These are phyloP conservation scores for Aureobasidium melanogenum DNA, from an alignment of 2,329 filamentous ascomycete species.

Conservation along the genomic window DNA sequence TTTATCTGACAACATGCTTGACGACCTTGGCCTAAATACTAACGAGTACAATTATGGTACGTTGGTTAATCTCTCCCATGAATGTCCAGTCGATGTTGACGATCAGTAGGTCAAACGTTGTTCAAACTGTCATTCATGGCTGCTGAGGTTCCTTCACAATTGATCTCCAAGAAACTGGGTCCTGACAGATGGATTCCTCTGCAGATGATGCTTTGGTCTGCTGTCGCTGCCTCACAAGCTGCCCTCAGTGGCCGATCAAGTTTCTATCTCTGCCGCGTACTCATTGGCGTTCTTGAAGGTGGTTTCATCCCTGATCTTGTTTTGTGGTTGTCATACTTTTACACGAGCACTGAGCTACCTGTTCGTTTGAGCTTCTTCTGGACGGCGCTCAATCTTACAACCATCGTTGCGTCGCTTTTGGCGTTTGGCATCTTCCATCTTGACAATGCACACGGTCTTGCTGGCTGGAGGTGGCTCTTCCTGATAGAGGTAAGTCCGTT, in stretches of 20 bases:
- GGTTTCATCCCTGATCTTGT: slow-evolving; percentile 13
- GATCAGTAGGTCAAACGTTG: not conserved
- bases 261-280: slow-evolving; percentile 18
- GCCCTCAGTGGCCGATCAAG: slow-evolving; percentile 25
- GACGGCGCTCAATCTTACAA: slow-evolving; percentile 12
- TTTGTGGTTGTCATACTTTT: slow-evolving; percentile 37
- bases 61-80: slow-evolving; percentile 17
- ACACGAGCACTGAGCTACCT: slow-evolving; percentile 34
- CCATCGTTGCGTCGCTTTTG: slow-evolving; percentile 24
- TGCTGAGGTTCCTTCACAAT: slow-evolving; percentile 20
- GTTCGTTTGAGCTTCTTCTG: slow-evolving; percentile 35
- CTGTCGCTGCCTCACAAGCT: slow-evolving; percentile 29
- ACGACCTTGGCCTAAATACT: not conserved
- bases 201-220: slow-evolving; percentile 28
- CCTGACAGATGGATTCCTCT: slow-evolving; percentile 36
- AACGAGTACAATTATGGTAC: slow-evolving; percentile 34
- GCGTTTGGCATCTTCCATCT: slow-evolving; percentile 24
- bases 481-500: slow-evolving; percentile 17
- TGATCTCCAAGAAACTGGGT: slow-evolving; percentile 44
- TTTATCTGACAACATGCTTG: slow-evolving; percentile 19
- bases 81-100: not conserved
- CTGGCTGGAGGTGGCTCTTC: slow-evolving; percentile 23
- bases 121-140: slow-evolving; percentile 27
- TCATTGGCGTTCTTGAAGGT: not conserved
- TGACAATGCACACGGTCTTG: slow-evolving; percentile 16